Percentiles rank a stretch among this genome's conserved stretches.
Conservation (phyloP, 371 early-diverging fungal genomes). For the Paraphysoderma sedebokerense region DNA sequence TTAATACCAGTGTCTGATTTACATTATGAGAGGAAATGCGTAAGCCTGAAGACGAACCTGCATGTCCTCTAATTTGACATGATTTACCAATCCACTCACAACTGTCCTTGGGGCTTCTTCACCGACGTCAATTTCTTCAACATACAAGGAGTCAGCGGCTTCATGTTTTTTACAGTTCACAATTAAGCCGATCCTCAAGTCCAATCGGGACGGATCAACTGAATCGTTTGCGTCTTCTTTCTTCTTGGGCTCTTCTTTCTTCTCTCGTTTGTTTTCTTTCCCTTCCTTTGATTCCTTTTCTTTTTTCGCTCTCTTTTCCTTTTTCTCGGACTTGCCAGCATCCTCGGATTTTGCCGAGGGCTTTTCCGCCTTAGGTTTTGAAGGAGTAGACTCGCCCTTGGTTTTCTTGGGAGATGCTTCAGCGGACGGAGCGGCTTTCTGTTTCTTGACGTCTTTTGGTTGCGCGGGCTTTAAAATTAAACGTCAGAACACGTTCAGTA, state of each 20-base stretch:
- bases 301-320: too few relatives aligned
- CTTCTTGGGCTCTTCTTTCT: too few relatives aligned
- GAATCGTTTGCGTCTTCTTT: too few relatives aligned
- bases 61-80: slow-evolving; percentile 30
- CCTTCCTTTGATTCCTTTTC: too few relatives aligned
- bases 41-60: too few relatives aligned
- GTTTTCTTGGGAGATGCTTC: slow-evolving; percentile 12
- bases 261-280: too few relatives aligned
- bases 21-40: too few relatives aligned
- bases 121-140: slow-evolving; percentile 33
- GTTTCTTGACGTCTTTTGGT: too few relatives aligned
- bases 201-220: slow-evolving; percentile 67
- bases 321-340: slow-evolving; percentile 9
- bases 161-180: slow-evolving; percentile 51
- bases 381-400: slow-evolving; percentile 27
- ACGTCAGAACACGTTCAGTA: too few relatives aligned
- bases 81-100: slow-evolving; percentile 15
- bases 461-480: too few relatives aligned
- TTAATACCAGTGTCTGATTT: too few relatives aligned
- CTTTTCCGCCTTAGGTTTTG: slow-evolving; percentile 13
- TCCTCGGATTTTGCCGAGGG: slow-evolving; percentile 12
- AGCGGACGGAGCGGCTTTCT: slow-evolving; percentile 13
- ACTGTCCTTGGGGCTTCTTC: slow-evolving; percentile 21
- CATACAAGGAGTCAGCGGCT: slow-evolving; percentile 19
- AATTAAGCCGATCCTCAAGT: slow-evolving; percentile 84